Evolutionary conservation across 352 stramenopile genomes (phyloP), one percentile per base, ranked within the genome.

Genomic region (Globisporangium okanoganense): DNA sequence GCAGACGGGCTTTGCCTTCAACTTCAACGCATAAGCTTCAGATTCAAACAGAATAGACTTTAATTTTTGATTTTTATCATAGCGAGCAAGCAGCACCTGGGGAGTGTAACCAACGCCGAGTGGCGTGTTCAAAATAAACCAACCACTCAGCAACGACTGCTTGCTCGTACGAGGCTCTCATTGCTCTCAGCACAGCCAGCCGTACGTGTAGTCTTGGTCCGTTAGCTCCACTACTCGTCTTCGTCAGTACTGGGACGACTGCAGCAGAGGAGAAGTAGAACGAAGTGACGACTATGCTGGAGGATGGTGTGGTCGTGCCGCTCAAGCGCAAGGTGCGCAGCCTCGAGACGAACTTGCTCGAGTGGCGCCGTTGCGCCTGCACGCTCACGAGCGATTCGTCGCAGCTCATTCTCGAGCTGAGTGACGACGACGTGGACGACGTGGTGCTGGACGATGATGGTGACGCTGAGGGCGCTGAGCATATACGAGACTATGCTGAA

Each of bases 301-400:
- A 53, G 22, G 47, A 66, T 45, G n/a, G 38, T 41, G n/a, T 61
- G 61, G 24, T 66, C n/a, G 69, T 70, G 49, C 40, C 69, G 62
- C 71, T 91, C 61, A 88, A 88, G 70, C 75, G 80, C 14, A 87
- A 87, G 45, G 76, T 90, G 41, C 67, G 61, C n/a, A 92, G 69
- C 56, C 55, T 68, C 10, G 68, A 78, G 56, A 85, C 78, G 12
- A 76, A 87, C 7, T 61, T 92, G 47, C 79, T 90, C 60, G 82
- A 92, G 63, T 90, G 82, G 79, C 68, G 70, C 5, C 72, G 69
- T 45, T 90, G 78, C 47, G 62, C 47, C 14, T 90, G 82, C 53
- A 56, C 67, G n/a, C 31, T 88, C 55, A 73, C 67, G 5, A 55
- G 57, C 24, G 66, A 79, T 7, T 60, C 65, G 5, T 64, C 65